Conservation (phyloP, 23 red algal species). For the Cyanidioschyzon merolae region DNA sequence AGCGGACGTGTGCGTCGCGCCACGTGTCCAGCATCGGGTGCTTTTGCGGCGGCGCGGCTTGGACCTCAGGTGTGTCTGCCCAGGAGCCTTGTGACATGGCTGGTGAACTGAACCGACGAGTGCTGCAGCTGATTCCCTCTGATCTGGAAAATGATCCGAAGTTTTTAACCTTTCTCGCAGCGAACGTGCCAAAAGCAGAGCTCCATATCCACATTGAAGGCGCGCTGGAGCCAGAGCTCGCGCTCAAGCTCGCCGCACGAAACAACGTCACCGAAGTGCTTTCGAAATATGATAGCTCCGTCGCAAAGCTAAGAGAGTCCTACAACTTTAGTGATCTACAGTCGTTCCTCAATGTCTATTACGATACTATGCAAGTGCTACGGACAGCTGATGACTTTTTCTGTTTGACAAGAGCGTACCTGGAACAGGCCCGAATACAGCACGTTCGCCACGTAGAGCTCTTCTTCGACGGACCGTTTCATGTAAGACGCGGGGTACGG, state of each 20-base stretch:
- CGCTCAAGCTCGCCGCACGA: neutral
- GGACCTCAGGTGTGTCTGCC: too few relatives aligned
- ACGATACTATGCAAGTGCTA: neutral
- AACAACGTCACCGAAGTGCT: neutral
- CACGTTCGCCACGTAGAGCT: neutral
- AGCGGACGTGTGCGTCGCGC: too few relatives aligned
- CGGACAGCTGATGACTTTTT: neutral
- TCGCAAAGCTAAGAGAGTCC: neutral
- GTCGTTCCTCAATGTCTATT: constrained; percentile 5
- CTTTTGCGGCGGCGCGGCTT: too few relatives aligned
- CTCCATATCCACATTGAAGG: constrained; percentile 19
- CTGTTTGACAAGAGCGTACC: neutral
- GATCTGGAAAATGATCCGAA: neutral
- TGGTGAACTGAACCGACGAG: neutral
- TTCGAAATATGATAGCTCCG: neutral
- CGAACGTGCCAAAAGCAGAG: constrained; percentile 9
- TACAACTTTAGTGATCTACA: neutral
- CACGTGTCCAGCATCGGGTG: too few relatives aligned
- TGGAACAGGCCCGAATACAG: neutral
- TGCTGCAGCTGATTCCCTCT: neutral
- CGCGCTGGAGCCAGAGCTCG: constrained; percentile 17
- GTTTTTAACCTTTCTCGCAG: neutral
- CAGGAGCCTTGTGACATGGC: too few relatives aligned
- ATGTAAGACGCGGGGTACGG: neutral
- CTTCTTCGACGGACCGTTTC: neutral